Evolutionary conservation across 2,329 filamentous ascomycete species (phyloP).

Genomic region (Sarocladium brachiariae): DNA sequence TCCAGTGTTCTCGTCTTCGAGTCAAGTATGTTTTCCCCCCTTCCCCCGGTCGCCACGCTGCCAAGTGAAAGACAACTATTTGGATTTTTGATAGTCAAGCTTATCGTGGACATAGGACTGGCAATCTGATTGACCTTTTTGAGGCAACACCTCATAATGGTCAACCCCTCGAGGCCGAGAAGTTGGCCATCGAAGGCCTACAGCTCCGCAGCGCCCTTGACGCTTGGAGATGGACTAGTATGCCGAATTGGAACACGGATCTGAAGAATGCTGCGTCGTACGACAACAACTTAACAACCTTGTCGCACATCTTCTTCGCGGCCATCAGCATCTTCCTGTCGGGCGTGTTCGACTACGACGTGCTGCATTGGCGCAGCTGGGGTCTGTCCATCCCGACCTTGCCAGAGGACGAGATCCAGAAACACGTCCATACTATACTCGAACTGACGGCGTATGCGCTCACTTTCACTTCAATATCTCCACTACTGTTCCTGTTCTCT

Average conservation of each 20-base stretch:
- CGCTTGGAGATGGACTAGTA: neutral
- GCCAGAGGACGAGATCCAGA: slow-evolving; percentile 15
- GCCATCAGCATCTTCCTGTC: slow-evolving; percentile 31
- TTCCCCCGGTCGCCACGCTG: neutral
- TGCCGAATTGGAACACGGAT: slow-evolving; percentile 12
- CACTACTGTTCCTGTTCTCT: slow-evolving; percentile 27
- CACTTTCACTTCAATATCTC: slow-evolving; percentile 18
- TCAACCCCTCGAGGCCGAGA: neutral
- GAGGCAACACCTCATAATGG: neutral
- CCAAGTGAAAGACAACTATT: neutral
- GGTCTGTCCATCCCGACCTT: slow-evolving; percentile 19
- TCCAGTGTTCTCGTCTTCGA: slow-evolving; percentile 23
- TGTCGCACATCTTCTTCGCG: slow-evolving; percentile 21
- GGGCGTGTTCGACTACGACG: slow-evolving; percentile 29
- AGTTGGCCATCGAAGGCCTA: slow-evolving; percentile 17
- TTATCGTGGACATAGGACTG: neutral
- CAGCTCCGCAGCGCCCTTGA: slow-evolving; percentile 14
- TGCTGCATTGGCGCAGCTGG: slow-evolving; percentile 20
- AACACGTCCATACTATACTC: slow-evolving; percentile 21
- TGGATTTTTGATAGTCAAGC: too few species aligned
- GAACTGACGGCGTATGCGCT: slow-evolving; percentile 14
- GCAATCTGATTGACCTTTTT: neutral
- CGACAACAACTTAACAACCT: slow-evolving; percentile 13
- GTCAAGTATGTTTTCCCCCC: slow-evolving; percentile 19
- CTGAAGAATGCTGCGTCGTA: slow-evolving; percentile 8